Evolutionary conservation across 106 monocot genomes (phyloP), one percentile per base, ranked within the genome.

Genomic region (Phalaenopsis equestris): DNA sequence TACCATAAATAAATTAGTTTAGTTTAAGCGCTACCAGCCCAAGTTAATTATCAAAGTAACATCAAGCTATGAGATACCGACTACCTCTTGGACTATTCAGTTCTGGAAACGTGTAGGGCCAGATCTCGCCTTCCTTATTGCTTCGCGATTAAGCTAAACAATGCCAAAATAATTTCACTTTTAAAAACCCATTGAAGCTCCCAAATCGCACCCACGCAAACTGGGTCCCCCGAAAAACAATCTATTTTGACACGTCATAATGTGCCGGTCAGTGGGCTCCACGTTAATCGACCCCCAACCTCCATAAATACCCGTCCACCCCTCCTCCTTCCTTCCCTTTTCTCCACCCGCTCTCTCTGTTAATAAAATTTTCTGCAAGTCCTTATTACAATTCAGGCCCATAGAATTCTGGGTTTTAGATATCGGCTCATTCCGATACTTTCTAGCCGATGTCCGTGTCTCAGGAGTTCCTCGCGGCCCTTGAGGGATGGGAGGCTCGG

Each of bases 301-400:
- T 3, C 43, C 61, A 9, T 91, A 91, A 91, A 91, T 86, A 86
- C 75, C 75, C 19, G 11, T 73, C 84, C n/a, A 57, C 80, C 76
- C 81, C 85, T 76, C 77, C 14, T 57, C 91, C 7, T 78, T 84
- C 55, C 84, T 79, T 87, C 91, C 91, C 91, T 91, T 91, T 91
- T 84, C 91, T 78, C 79, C 77, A 78, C 76, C 78, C 46, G 11
- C 75, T 38, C 67, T 77, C 77, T 38, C 36, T 67, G 37, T 16
- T 47, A 39, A 2, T 2, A 23, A 52, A 56, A 47, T 15, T 57
- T 43, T 15, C 38, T 15, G 37, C 48, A 72, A 48, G 3, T 21
- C 6, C 64, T 24, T 8, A 21, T 21, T 65, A 24, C 24, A n/a
- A 6, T 21, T 47, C 48, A 73, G 52, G 42, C 24, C 41, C 77